Conservation (phyloP, 106 monocot species). For the Vanilla planifolia region DNA sequence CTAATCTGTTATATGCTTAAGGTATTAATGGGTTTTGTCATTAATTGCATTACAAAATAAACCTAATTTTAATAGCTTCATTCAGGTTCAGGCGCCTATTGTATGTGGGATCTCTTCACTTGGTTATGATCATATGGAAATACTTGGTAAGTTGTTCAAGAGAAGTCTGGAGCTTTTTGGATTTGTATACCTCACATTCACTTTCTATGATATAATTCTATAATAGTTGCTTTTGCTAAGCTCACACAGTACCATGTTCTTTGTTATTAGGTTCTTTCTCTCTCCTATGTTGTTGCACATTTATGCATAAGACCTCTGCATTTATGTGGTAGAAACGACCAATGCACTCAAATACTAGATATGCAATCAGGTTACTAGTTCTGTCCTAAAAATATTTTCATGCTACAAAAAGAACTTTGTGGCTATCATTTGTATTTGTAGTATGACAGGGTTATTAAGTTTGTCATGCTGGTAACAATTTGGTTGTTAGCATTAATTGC, state of each 20-base stretch:
- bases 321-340: background rate
- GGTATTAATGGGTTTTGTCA: background rate
- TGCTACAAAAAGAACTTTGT: background rate
- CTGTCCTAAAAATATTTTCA: background rate
- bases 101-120: slow-evolving; percentile 96
- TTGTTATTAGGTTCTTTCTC: background rate
- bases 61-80: background rate
- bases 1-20: no score
- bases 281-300: background rate
- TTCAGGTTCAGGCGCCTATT: slow-evolving; percentile 70
- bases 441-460: background rate
- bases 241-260: no score
- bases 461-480: no score
- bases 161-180: no score
- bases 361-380: background rate
- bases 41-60: background rate
- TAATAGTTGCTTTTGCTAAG: no score
- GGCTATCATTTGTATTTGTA: background rate
- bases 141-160: slow-evolving; percentile 73
- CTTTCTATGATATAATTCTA: no score
- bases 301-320: background rate
- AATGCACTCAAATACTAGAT: background rate
- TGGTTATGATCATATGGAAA: slow-evolving; percentile 97
- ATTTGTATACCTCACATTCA: no score
- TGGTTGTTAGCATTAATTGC: no score